Conservation (phyloP, 164 flowering plant genomes). For the Magnolia officinalis region DNA sequence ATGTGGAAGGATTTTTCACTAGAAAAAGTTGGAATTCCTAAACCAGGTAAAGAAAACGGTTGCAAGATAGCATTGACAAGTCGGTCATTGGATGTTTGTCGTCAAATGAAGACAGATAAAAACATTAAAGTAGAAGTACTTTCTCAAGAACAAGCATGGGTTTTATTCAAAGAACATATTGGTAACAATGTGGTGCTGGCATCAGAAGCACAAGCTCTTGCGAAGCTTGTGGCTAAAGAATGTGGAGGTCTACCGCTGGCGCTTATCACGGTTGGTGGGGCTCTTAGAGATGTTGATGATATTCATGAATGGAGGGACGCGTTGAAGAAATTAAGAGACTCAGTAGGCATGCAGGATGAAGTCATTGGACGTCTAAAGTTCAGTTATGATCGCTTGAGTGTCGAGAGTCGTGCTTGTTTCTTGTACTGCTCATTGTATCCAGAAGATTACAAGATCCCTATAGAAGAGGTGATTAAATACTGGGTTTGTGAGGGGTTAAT, state of each 20-base stretch:
- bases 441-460: not conserved
- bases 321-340: too few relatives aligned
- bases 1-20: conserved; percentile 5
- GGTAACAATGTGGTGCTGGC: not conserved
- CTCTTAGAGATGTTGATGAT: not conserved
- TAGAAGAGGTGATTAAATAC: not conserved
- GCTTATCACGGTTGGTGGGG: not conserved
- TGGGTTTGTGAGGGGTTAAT: conserved; percentile 1
- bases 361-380: not conserved
- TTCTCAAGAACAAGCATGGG: not conserved
- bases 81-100: not conserved
- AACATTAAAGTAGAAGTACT: not conserved
- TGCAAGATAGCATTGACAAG: conserved; percentile 8
- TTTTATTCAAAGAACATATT: not conserved
- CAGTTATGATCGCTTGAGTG: not conserved
- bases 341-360: not conserved
- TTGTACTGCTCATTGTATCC: conserved; percentile 8
- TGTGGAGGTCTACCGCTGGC: conserved; percentile 2
- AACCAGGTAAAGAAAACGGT: conserved; percentile 2
- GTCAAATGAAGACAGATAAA: not conserved
- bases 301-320: not conserved
- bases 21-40: conserved; percentile 10
- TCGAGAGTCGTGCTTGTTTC: not conserved
- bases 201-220: not conserved
- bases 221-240: not conserved